A percentile compares a stretch with the other conserved stretches of the same genome.
Conservation (phyloP, 345 rosid genomes). For the Euphorbia peplus region DNA sequence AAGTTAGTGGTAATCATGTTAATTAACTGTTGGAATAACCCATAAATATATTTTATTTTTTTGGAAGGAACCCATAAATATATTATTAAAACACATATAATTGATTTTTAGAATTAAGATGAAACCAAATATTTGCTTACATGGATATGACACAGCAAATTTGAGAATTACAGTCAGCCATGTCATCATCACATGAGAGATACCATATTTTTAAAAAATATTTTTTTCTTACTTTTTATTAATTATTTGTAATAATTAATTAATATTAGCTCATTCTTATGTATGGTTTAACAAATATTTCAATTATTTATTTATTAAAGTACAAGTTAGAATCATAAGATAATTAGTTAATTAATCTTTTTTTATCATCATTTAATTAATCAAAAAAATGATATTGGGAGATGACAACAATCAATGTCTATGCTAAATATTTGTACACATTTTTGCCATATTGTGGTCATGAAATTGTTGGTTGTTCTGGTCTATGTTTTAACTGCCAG, state of each 20-base stretch:
- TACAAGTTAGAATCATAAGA: not conserved
- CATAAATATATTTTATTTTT: not conserved
- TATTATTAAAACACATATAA: not conserved
- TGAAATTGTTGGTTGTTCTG: not conserved
- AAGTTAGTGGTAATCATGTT: constrained; percentile 8
- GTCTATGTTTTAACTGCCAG: constrained; percentile 4
- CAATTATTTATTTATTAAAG: too few species aligned
- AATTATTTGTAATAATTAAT: too few species aligned
- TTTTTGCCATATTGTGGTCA: not conserved
- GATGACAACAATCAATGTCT: not conserved
- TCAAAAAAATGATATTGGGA: constrained; percentile 3
- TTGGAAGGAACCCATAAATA: too few species aligned
- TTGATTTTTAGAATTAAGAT: not conserved
- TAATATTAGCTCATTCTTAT: too few species aligned
- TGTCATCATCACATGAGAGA: not conserved
- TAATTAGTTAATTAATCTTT: not conserved
- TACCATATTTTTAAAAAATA: not conserved
- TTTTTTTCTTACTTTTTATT: not conserved
- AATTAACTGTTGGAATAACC: not conserved
- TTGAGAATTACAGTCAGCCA: not conserved
- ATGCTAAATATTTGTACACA: not conserved
- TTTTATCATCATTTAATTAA: not conserved
- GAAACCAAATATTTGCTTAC: not conserved
- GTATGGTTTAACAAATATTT: too few species aligned
- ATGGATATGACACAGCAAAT: constrained; percentile 19